These are phyloP conservation scores for Suillus occidentalis DNA, from an alignment of 768 basidiomycete genomes.

Conservation along the genomic window DNA sequence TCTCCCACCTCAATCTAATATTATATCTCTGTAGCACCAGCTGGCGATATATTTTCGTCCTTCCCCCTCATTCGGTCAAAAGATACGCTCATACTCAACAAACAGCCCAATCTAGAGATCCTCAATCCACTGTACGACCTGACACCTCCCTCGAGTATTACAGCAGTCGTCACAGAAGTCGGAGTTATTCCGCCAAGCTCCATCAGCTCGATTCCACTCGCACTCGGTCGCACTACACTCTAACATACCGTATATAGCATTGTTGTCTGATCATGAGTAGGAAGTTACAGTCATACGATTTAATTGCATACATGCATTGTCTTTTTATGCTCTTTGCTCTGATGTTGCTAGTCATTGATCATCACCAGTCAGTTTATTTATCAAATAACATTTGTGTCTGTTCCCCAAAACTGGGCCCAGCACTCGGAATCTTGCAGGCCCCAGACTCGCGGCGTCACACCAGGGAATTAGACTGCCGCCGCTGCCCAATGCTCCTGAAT, in stretches of 20 bases:
- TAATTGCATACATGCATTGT: neutral
- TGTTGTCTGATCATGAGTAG: neutral
- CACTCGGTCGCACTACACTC: conserved; percentile 37
- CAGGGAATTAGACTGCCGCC: neutral
- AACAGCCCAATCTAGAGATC: conserved; percentile 63
- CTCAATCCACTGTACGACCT: conserved; percentile 92
- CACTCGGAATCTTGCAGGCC: neutral
- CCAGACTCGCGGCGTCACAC: neutral
- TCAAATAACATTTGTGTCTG: neutral
- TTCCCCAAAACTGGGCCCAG: neutral
- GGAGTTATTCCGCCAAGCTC: conserved; percentile 93
- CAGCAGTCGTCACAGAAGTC: conserved; percentile 96
- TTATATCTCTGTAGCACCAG: conserved; percentile 23
- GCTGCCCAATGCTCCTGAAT: neutral
- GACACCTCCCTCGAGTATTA: conserved; percentile 88
- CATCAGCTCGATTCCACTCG: conserved; percentile 79
- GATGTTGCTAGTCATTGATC: neutral
- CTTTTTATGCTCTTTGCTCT: neutral
- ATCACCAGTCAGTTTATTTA: neutral
- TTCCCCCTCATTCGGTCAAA: conserved; percentile 12
- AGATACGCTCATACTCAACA: conserved; percentile 20
- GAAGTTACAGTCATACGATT: conserved; percentile 2
- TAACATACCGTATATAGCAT: conserved; percentile 3
- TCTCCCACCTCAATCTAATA: neutral
- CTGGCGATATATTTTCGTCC: conserved; percentile 23